A percentile compares a stretch with the other conserved stretches of the same genome.
Evolutionary conservation across 164 flowering plant genomes (phyloP).

Genomic region (Nelumbo lutea): DNA sequence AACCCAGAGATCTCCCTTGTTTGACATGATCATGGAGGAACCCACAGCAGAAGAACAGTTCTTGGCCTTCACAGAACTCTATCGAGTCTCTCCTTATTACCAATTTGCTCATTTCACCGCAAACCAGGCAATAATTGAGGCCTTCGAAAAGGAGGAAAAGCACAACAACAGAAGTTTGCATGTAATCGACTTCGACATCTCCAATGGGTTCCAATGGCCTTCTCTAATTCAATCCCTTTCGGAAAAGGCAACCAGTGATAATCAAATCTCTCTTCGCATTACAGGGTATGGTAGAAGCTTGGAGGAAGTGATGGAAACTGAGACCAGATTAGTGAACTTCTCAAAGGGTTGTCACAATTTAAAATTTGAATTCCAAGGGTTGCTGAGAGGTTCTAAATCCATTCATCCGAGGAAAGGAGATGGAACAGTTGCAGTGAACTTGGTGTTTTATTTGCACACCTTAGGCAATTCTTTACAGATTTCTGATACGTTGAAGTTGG

Average conservation of each 20-base stretch:
- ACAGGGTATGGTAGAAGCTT: slow-evolving; percentile 47
- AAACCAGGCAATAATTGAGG: slow-evolving; percentile 65
- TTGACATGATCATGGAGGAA: slow-evolving; percentile 44
- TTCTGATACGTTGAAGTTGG: slow-evolving; percentile 39
- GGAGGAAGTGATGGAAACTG: slow-evolving; percentile 58
- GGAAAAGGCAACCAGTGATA: slow-evolving; percentile 40
- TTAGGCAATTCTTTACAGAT: slow-evolving; percentile 26
- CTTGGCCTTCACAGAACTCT: slow-evolving; percentile 45
- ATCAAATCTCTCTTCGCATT: slow-evolving; percentile 36
- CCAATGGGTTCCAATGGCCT: slow-evolving; percentile 82
- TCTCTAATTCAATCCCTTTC: slow-evolving; percentile 74
- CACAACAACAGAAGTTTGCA: slow-evolving; percentile 41
- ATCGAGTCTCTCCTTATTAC: slow-evolving; percentile 58
- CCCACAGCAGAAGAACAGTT: slow-evolving; percentile 56
- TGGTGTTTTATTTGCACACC: slow-evolving; percentile 45
- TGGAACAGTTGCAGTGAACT: slow-evolving; percentile 60
- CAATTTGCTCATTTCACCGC: slow-evolving; percentile 85
- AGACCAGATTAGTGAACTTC: slow-evolving; percentile 49
- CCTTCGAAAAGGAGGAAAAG: slow-evolving; percentile 48
- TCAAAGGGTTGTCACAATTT: slow-evolving; percentile 45
- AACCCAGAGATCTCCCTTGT: slow-evolving; percentile 51
- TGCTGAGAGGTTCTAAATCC: slow-evolving; percentile 38
- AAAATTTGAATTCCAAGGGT: slow-evolving; percentile 50
- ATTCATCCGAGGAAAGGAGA: slow-evolving; percentile 26
- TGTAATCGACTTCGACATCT: slow-evolving; percentile 62